Evolutionary conservation across 805 yeast genomes (phyloP).

Genomic region (Saturnispora dispora): DNA sequence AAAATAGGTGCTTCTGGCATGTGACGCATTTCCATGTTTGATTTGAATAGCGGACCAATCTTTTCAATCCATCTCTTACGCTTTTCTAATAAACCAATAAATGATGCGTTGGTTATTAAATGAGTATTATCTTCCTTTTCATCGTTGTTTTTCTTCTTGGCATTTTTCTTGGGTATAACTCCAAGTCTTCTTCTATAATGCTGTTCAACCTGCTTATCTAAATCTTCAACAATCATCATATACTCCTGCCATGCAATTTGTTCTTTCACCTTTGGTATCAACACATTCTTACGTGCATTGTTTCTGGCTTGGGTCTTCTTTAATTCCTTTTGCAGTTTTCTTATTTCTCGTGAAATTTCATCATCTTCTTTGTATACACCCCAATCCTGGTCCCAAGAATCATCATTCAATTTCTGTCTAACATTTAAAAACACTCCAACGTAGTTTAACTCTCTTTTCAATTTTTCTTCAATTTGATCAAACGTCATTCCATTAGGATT

Average conservation of each 20-base stretch:
- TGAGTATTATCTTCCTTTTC: conserved; percentile 36
- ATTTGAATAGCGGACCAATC: conserved; percentile 77
- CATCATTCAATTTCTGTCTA: conserved; percentile 30
- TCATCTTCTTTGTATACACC: conserved; percentile 79
- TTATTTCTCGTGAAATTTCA: conserved; percentile 78
- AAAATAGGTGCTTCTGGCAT: conserved; percentile 62
- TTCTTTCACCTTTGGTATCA: conserved; percentile 71
- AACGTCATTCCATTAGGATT: conserved; percentile 47
- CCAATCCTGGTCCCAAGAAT: conserved; percentile 55
- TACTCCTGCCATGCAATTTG: conserved; percentile 95
- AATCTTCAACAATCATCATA: conserved; percentile 77
- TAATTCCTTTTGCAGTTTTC: conserved; percentile 62
- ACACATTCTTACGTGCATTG: conserved; percentile 51
- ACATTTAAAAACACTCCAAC: conserved; percentile 82
- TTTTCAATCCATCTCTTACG: conserved; percentile 80
- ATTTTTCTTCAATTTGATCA: conserved; percentile 73
- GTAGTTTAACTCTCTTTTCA: conserved; percentile 78
- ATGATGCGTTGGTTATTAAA: conserved; percentile 68
- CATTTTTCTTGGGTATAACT: conserved; percentile 54
- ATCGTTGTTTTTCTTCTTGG: conserved; percentile 33
- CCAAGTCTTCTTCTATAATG: conserved; percentile 78
- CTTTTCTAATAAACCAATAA: conserved; percentile 74
- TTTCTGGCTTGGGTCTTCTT: conserved; percentile 54
- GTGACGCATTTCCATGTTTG: conserved; percentile 61
- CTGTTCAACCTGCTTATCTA: conserved; percentile 95